phyloP scores from a whole-genome alignment of 352 stramenopile species.

The Elongisporangium senticosum region DNA sequence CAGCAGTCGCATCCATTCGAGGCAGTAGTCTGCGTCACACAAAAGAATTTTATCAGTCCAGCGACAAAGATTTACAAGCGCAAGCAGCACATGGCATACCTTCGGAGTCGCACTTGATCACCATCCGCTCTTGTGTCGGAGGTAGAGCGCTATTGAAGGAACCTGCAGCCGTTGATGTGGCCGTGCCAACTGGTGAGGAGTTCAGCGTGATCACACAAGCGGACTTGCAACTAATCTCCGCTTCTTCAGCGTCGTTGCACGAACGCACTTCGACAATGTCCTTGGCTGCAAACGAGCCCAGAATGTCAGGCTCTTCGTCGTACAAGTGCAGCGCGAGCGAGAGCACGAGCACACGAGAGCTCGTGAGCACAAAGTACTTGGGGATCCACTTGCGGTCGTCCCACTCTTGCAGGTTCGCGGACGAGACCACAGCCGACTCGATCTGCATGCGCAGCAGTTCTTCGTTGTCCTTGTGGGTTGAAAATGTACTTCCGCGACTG shows the following conservation, averaged over 20 bases:
- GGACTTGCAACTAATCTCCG: slow-evolving; percentile 42
- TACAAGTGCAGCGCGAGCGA: slow-evolving; percentile 82
- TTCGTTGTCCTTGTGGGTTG: slow-evolving; percentile 80
- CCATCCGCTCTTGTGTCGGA: slow-evolving; percentile 41
- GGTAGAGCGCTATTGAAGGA: slow-evolving; percentile 8
- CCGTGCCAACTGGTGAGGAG: slow-evolving; percentile 4
- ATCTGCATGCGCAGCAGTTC: slow-evolving; percentile 80
- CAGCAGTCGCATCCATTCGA: slow-evolving; percentile 85
- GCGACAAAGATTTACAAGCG: neutral
- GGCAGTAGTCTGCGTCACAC: slow-evolving; percentile 55
- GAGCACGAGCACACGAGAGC: slow-evolving; percentile 68
- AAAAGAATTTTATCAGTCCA: neutral
- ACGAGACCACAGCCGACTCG: slow-evolving; percentile 74
- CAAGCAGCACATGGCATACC: slow-evolving; percentile 27
- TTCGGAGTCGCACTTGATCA: slow-evolving; percentile 78
- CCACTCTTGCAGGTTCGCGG: slow-evolving; percentile 82
- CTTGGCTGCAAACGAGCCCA: slow-evolving; percentile 76
- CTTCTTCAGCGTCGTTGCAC: slow-evolving; percentile 68
- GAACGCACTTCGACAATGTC: slow-evolving; percentile 78
- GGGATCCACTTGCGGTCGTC: slow-evolving; percentile 84
- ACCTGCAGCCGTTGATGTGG: neutral
- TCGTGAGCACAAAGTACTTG: slow-evolving; percentile 87
- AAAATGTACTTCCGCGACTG: slow-evolving; percentile 81
- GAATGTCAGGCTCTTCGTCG: slow-evolving; percentile 82
- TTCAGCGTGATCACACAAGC: slow-evolving; percentile 58